Evolutionary conservation across 1,284 basidiomycete species (phyloP).

Genomic region (Irpex sp.): DNA sequence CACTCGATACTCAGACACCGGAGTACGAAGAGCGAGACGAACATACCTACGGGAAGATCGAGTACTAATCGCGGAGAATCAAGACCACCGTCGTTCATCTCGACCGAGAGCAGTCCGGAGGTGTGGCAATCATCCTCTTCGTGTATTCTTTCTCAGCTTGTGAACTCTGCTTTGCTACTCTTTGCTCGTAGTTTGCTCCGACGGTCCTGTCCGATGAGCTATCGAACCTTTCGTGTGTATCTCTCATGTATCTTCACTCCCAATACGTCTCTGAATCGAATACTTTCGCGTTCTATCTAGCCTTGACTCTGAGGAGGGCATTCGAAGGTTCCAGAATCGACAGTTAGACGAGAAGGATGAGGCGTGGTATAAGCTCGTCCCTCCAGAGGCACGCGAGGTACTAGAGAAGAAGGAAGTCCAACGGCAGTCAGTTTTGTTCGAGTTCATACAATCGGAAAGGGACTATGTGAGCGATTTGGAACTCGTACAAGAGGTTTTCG

Average conservation of each 20-base stretch:
- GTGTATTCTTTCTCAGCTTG: slow-evolving; percentile 1
- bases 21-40: slow-evolving; percentile 39
- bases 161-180: not conserved
- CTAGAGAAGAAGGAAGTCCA: slow-evolving; percentile 71
- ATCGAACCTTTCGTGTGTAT: slow-evolving; percentile 51
- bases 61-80: slow-evolving; percentile 19
- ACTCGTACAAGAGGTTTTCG: slow-evolving; percentile 67
- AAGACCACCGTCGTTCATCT: slow-evolving; percentile 25
- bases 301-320: slow-evolving; percentile 59
- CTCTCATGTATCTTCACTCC: slow-evolving; percentile 2
- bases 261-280: slow-evolving; percentile 14
- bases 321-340: slow-evolving; percentile 61
- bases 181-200: slow-evolving; percentile 19
- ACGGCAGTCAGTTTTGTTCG: slow-evolving; percentile 79
- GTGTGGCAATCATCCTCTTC: slow-evolving; percentile 16
- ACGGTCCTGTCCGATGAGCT: slow-evolving; percentile 43
- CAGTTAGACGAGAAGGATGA: slow-evolving; percentile 58
- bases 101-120: slow-evolving; percentile 26
- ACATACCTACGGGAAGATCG: slow-evolving; percentile 10
- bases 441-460: slow-evolving; percentile 77
- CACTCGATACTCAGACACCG: slow-evolving; percentile 28
- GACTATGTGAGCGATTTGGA: slow-evolving; percentile 77
- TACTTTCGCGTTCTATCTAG: slow-evolving; percentile 25
- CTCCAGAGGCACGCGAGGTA: slow-evolving; percentile 59
- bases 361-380: slow-evolving; percentile 78